phyloP scores from a whole-genome alignment of 2,329 filamentous ascomycete species.

The Exophiala aquamarina region DNA sequence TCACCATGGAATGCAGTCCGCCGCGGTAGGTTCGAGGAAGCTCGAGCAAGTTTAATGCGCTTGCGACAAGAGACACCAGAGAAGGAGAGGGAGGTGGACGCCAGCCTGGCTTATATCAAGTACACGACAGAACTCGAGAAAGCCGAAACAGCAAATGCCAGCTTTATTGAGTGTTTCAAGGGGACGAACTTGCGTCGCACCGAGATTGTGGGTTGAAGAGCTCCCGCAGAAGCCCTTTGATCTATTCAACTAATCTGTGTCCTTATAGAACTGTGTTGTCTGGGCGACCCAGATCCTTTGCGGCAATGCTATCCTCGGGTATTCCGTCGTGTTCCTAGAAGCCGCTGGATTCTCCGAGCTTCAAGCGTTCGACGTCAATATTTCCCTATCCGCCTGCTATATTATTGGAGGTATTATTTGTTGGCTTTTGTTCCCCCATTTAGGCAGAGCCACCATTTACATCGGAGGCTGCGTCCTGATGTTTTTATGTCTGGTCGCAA shows the following conservation, averaged over 20 bases:
- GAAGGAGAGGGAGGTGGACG: constrained; percentile 27
- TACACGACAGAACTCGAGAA: constrained; percentile 37
- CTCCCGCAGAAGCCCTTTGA: not conserved
- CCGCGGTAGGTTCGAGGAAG: constrained; percentile 35
- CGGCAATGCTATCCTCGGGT: constrained; percentile 39
- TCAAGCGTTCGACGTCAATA: constrained; percentile 42
- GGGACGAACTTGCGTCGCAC: constrained; percentile 44
- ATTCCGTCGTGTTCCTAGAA: constrained; percentile 40
- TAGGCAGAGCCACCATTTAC: constrained; percentile 44
- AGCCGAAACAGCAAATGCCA: constrained; percentile 21
- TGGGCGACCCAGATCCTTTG: constrained; percentile 42
- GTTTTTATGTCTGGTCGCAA: constrained; percentile 39
- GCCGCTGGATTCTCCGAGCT: constrained; percentile 39
- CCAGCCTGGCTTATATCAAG: constrained; percentile 37
- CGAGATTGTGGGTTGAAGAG: constrained; percentile 36
- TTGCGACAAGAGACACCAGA: constrained; percentile 29
- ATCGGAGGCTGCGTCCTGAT: constrained; percentile 41
- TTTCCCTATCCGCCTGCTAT: constrained; percentile 42
- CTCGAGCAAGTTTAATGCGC: constrained; percentile 31
- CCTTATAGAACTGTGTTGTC: constrained; percentile 36
- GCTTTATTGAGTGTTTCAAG: constrained; percentile 42
- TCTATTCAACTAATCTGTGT: not conserved
- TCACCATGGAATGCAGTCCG: constrained; percentile 37
- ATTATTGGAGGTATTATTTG: constrained; percentile 41
- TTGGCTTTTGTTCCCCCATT: constrained; percentile 42